Evolutionary conservation across 768 basidiomycete genomes (phyloP).

Genomic region (Kwoniella heveanensis): DNA sequence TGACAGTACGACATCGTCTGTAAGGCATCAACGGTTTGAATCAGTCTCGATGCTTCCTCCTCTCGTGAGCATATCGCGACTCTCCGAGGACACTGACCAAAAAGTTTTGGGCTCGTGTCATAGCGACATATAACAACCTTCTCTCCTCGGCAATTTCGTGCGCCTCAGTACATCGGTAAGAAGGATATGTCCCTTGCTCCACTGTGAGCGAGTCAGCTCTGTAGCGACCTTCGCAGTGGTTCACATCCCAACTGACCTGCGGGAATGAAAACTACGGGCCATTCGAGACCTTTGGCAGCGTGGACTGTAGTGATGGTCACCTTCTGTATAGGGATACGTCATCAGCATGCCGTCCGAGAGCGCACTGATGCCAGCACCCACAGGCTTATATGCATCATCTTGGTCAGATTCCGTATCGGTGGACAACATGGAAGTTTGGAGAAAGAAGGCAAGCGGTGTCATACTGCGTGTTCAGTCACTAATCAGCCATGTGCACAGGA

Average conservation of each 20-base stretch:
- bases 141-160: constrained; percentile 82
- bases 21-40: constrained; percentile 10
- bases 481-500: constrained; percentile 2
- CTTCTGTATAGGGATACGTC: constrained; percentile 61
- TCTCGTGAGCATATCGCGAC: no score
- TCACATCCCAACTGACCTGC: constrained; percentile 33
- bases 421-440: constrained; percentile 79
- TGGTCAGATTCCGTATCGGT: constrained; percentile 71
- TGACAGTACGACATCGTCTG: constrained; percentile 49
- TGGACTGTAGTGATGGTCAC: constrained; percentile 85
- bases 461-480: constrained; percentile 28
- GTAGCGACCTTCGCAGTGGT: neutral
- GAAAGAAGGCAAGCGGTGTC: constrained; percentile 69
- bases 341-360: no score
- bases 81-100: no score
- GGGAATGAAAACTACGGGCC: constrained; percentile 77
- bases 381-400: constrained; percentile 55
- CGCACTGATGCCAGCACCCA: no score
- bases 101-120: constrained; percentile 77
- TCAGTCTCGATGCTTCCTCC: no score
- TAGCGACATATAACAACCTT: constrained; percentile 82
- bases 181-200: constrained; percentile 75
- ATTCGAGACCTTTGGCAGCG: constrained; percentile 86
- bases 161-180: constrained; percentile 62
- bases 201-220: constrained; percentile 58